Conservation (phyloP, 805 yeast genomes). For the Kuraishia molischiana region DNA sequence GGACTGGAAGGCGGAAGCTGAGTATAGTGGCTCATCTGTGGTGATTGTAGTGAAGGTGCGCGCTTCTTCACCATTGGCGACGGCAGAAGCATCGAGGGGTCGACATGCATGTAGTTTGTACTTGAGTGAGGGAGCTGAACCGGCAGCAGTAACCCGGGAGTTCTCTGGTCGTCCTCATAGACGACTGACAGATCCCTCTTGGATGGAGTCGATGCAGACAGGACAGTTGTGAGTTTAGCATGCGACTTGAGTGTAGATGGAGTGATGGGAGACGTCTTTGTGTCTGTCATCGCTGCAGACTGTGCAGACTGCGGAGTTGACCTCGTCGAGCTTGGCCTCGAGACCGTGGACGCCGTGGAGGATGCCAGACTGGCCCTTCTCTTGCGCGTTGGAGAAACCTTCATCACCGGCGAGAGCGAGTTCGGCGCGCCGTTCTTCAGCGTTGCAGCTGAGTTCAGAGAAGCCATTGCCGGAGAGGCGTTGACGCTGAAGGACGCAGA, state of each 20-base stretch:
- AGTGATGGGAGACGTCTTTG: conserved; percentile 1
- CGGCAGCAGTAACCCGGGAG: conserved; percentile 1
- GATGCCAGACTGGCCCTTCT: not conserved
- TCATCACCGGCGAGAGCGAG: conserved; percentile 11
- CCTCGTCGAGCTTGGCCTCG: not conserved
- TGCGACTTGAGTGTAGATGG: not conserved
- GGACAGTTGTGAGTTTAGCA: not conserved
- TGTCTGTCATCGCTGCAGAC: not conserved
- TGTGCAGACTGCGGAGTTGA: conserved; percentile 1
- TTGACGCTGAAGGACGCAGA: conserved; percentile 1
- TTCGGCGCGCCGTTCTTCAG: conserved; percentile 10
- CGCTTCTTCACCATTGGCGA: conserved; percentile 3
- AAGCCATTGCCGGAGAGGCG: conserved; percentile 5
- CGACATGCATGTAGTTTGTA: conserved; percentile 1
- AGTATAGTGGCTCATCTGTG: not conserved
- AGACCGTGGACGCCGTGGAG: not conserved
- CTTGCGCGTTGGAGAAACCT: conserved; percentile 9
- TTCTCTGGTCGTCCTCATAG: not conserved
- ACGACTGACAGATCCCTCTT: not conserved
- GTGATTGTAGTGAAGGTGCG: not conserved
- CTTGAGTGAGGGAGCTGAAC: not conserved
- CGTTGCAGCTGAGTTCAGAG: conserved; percentile 8
- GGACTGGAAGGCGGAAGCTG: not conserved
- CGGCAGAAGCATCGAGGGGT: conserved; percentile 4
- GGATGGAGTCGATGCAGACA: not conserved